Conservation (phyloP, 2,329 filamentous ascomycete genomes). For the Triangularia verruculosa region DNA sequence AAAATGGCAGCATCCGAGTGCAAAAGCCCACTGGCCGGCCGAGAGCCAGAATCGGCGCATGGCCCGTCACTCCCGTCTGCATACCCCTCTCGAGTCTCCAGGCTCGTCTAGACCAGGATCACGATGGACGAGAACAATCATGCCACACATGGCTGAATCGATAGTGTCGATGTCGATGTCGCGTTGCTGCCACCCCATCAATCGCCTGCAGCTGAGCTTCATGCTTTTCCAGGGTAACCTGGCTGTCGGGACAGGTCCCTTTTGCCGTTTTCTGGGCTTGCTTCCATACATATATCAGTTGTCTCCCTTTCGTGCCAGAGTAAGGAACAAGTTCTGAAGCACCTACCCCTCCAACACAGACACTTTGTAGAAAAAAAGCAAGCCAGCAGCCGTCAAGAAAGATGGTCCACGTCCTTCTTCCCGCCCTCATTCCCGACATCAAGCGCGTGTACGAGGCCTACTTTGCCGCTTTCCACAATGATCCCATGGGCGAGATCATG, state of each 20-base stretch:
- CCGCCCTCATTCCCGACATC: conserved; percentile 47
- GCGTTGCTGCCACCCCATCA: neutral
- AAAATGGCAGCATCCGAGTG: neutral
- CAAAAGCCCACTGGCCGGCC: neutral
- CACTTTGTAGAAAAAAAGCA: neutral
- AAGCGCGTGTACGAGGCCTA: conserved; percentile 45
- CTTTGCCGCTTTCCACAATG: conserved; percentile 43
- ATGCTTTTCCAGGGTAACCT: neutral
- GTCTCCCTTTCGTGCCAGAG: too few species aligned
- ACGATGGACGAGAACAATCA: neutral
- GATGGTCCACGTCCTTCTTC: conserved; percentile 42
- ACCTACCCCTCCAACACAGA: neutral
- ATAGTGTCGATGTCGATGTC: neutral
- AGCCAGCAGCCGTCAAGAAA: conserved; percentile 26
- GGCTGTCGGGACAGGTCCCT: neutral
- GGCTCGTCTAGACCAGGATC: neutral
- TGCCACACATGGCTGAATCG: neutral
- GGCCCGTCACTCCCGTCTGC: neutral
- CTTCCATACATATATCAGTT: too few species aligned
- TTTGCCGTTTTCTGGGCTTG: neutral
- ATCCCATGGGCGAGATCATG: conserved; percentile 40
- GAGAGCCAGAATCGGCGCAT: neutral
- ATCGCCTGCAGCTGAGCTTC: neutral
- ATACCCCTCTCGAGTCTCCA: neutral
- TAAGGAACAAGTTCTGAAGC: neutral